These are phyloP conservation scores for Boletus eberwhitei DNA, from an alignment of 768 basidiomycete species.

Conservation along the genomic window DNA sequence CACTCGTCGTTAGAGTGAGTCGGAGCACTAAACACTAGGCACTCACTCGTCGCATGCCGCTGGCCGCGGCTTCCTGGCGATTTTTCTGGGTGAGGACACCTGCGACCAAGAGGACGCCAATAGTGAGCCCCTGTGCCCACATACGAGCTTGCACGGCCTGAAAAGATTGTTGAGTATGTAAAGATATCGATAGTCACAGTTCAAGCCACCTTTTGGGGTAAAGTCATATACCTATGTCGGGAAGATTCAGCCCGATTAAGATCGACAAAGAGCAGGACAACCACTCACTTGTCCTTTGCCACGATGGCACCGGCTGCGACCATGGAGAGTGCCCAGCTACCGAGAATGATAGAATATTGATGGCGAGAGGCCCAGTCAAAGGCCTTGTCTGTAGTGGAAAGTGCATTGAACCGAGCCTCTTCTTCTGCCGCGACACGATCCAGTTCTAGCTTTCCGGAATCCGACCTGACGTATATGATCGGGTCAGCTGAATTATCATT, in stretches of 20 bases:
- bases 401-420: constrained; percentile 45
- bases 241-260: neutral
- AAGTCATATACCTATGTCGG: constrained; percentile 20
- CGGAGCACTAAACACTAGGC: too few relatives aligned
- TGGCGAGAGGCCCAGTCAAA: constrained; percentile 63
- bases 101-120: constrained; percentile 68
- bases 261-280: too few relatives aligned
- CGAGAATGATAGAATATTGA: constrained; percentile 70
- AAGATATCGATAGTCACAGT: too few relatives aligned
- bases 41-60: constrained; percentile 22
- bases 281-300: constrained; percentile 57
- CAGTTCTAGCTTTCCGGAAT: constrained; percentile 49
- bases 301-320: constrained; percentile 63
- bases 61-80: constrained; percentile 37
- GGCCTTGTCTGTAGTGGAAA: constrained; percentile 51
- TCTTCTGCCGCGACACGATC: constrained; percentile 38
- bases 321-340: constrained; percentile 71
- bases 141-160: constrained; percentile 80
- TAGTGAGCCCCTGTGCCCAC: constrained; percentile 84
- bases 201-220: constrained; percentile 28
- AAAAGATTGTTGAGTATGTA: constrained; percentile 34
- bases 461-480: constrained; percentile 26
- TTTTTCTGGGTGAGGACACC: constrained; percentile 60
- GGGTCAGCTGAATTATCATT: neutral
- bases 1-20: neutral